Conservation (phyloP, 352 stramenopile genomes). For the Pythium phragmiticola region DNA sequence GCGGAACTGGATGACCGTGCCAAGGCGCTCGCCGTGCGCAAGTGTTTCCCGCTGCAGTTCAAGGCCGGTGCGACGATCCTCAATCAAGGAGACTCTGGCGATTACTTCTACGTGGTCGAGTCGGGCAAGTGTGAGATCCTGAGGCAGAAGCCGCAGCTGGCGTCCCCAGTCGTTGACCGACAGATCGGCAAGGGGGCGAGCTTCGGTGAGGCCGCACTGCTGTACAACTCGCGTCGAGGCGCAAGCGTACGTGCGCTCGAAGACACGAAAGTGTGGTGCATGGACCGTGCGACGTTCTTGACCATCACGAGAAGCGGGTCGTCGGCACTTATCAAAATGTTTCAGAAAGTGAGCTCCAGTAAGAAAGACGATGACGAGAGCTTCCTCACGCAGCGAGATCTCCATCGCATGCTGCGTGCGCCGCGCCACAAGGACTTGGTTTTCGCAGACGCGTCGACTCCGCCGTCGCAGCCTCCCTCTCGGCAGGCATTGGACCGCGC, state of each 20-base stretch:
- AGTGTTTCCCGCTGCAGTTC: slow-evolving; percentile 78
- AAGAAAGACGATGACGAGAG: slow-evolving; percentile 39
- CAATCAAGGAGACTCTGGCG: slow-evolving; percentile 72
- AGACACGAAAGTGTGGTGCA: slow-evolving; percentile 92
- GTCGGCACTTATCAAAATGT: slow-evolving; percentile 70
- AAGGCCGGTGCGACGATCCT: slow-evolving; percentile 62
- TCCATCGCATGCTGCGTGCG: slow-evolving; percentile 54
- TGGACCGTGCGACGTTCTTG: slow-evolving; percentile 85
- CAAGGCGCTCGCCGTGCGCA: slow-evolving; percentile 77
- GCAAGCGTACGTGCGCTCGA: slow-evolving; percentile 88
- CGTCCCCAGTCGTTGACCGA: slow-evolving; percentile 59
- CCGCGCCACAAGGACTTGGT: slow-evolving; percentile 20
- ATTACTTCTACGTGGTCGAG: slow-evolving; percentile 89
- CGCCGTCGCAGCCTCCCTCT: slow-evolving; percentile 4
- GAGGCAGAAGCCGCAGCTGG: slow-evolving; percentile 56
- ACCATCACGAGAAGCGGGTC: slow-evolving; percentile 84
- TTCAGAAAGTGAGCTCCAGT: slow-evolving; percentile 57
- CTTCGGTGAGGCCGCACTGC: slow-evolving; percentile 95
- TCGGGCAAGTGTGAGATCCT: slow-evolving; percentile 73
- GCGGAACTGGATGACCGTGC: slow-evolving; percentile 68
- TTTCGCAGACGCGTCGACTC: background rate
- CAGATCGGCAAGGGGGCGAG: slow-evolving; percentile 65
- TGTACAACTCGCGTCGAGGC: slow-evolving; percentile 95
- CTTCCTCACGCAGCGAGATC: slow-evolving; percentile 57
- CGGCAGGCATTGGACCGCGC: slow-evolving; percentile 47